A percentile compares a stretch with the other conserved stretches of the same genome.
Conservation (phyloP, 148 eudicot genomes). For the Vaccinium vitisidaea region DNA sequence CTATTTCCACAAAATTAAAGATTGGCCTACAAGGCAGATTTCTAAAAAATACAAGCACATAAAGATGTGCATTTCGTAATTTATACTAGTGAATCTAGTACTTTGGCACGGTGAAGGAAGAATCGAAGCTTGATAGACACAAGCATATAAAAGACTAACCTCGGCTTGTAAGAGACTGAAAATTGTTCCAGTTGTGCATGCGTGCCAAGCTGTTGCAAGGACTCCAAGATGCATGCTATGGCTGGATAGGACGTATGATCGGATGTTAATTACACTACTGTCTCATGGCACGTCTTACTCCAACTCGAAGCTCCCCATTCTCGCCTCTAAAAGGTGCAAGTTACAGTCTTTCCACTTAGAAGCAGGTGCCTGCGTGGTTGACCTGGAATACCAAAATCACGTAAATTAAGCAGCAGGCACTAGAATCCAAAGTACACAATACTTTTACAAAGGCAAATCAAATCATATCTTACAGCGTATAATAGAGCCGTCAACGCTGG, state of each 20-base stretch:
- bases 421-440: too few species aligned
- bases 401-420: too few species aligned
- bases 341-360: too few species aligned
- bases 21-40: background rate
- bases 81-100: background rate
- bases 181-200: slow-evolving; percentile 69
- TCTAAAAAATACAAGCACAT: background rate
- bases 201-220: slow-evolving; percentile 98
- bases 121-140: background rate
- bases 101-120: too few species aligned
- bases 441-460: too few species aligned
- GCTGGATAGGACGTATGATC: slow-evolving; percentile 95
- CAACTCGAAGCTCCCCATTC: slow-evolving; percentile 96
- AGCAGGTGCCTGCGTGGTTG: too few species aligned
- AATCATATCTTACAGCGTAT: too few species aligned
- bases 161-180: slow-evolving; percentile 96
- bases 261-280: slow-evolving; percentile 63
- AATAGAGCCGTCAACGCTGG: too few species aligned
- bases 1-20: background rate
- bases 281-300: slow-evolving; percentile 94
- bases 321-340: slow-evolving; percentile 57
- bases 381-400: too few species aligned
- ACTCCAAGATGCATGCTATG: slow-evolving; percentile 99
- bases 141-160: slow-evolving; percentile 35
- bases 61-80: background rate